Evolutionary conservation across 2,329 filamentous ascomycete species (phyloP).

Genomic region (Cytospora paraplurivora): DNA sequence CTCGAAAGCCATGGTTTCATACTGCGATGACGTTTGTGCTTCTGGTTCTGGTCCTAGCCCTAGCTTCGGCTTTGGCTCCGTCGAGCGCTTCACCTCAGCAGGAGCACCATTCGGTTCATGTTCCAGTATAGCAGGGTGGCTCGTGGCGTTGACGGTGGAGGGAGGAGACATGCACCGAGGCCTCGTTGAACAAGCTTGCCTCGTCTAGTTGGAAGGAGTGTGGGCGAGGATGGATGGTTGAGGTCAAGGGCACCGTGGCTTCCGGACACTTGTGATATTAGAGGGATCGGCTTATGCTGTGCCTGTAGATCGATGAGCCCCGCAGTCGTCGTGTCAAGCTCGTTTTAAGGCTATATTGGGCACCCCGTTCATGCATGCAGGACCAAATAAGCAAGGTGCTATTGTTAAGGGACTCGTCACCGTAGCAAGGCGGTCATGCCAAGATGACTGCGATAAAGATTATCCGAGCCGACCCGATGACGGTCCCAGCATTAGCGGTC

Average conservation of each 20-base stretch:
- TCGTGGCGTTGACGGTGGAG: constrained; percentile 20
- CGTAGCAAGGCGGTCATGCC: neutral
- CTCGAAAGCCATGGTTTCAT: constrained; percentile 17
- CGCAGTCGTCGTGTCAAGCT: neutral
- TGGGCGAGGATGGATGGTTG: neutral
- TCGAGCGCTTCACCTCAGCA: constrained; percentile 27
- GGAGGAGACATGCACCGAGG: constrained; percentile 28
- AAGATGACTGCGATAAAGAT: constrained; percentile 1
- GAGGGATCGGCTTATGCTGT: neutral
- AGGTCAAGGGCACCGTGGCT: neutral
- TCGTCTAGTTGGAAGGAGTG: neutral
- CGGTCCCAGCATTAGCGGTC: neutral
- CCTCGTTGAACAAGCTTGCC: constrained; percentile 8
- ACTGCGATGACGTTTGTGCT: constrained; percentile 18
- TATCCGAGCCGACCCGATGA: neutral
- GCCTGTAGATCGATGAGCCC: constrained; percentile 1
- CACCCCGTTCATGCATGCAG: neutral
- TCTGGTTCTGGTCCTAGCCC: constrained; percentile 2
- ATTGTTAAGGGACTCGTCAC: neutral
- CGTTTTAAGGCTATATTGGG: neutral
- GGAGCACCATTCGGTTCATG: constrained; percentile 22
- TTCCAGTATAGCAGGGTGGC: constrained; percentile 18
- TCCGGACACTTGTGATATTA: neutral
- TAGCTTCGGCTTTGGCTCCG: constrained; percentile 18
- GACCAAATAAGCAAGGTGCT: neutral